phyloP scores from a whole-genome alignment of 139 green algal species.

The Coelastrella sp. region DNA sequence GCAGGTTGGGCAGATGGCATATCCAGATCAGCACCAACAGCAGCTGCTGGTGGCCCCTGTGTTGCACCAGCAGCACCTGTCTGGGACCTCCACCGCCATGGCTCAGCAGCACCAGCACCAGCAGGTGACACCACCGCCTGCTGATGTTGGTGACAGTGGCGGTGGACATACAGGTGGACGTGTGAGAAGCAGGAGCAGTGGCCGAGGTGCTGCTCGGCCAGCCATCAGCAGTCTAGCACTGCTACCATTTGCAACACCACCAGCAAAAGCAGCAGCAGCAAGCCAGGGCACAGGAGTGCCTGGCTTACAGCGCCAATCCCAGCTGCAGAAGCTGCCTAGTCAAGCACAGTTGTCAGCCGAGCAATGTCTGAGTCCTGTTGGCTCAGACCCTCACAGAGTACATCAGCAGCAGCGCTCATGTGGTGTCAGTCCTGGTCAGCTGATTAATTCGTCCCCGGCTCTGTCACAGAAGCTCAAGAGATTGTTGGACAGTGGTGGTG shows the following conservation, averaged over 20 bases:
- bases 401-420: not conserved
- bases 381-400: not conserved
- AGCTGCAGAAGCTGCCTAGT: slow-evolving; percentile 11
- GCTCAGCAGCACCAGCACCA: slow-evolving; percentile 35
- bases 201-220: slow-evolving; percentile 1
- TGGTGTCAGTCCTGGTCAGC: not conserved
- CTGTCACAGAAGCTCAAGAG: not conserved
- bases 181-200: not conserved
- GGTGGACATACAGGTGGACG: not conserved
- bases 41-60: not conserved
- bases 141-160: not conserved
- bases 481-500: not conserved
- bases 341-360: not conserved
- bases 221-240: not conserved
- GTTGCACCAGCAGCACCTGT: not conserved
- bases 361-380: not conserved
- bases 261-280: slow-evolving; percentile 28
- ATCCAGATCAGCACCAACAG: not conserved
- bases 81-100: not conserved
- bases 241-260: not conserved
- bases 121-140: not conserved
- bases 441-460: not conserved
- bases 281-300: not conserved
- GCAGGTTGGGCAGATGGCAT: not conserved
- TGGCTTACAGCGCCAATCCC: not conserved